These are phyloP conservation scores for Aspergillus puulaauensis DNA, from an alignment of 2,329 filamentous ascomycete genomes.

Conservation along the genomic window DNA sequence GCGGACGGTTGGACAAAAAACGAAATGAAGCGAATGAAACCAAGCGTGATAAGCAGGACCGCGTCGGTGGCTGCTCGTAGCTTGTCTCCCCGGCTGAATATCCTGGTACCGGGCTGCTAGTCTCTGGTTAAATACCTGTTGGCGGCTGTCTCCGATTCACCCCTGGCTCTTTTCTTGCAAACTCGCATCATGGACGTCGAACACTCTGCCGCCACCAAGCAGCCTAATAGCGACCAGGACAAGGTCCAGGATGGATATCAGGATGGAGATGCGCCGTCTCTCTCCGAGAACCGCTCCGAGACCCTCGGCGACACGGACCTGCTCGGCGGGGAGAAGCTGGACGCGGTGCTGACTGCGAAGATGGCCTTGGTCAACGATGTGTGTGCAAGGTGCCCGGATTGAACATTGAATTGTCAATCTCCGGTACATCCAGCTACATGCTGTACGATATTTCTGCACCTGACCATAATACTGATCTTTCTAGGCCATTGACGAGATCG, in stretches of 20 bases:
- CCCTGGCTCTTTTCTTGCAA: no score
- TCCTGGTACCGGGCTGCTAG: no score
- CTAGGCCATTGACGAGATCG: conserved; percentile 55
- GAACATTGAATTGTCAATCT: background rate
- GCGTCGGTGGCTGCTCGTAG: no score
- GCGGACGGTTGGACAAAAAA: no score
- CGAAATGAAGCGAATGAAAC: no score
- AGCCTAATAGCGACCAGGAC: no score
- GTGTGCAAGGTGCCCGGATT: background rate
- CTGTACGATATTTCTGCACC: background rate
- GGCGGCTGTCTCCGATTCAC: no score
- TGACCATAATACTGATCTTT: background rate
- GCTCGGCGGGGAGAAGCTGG: conserved; percentile 21
- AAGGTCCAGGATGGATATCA: background rate
- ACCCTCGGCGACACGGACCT: background rate
- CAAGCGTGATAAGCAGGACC: no score
- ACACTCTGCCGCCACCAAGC: background rate
- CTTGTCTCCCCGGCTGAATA: no score
- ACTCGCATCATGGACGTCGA: background rate
- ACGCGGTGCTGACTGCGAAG: conserved; percentile 40
- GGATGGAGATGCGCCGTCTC: background rate
- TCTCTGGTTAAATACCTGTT: no score
- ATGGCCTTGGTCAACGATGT: conserved; percentile 38
- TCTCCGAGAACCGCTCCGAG: background rate
- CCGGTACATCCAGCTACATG: background rate